Conservation (phyloP, 208 protist genomes). For the Histomonas meleagridis region DNA sequence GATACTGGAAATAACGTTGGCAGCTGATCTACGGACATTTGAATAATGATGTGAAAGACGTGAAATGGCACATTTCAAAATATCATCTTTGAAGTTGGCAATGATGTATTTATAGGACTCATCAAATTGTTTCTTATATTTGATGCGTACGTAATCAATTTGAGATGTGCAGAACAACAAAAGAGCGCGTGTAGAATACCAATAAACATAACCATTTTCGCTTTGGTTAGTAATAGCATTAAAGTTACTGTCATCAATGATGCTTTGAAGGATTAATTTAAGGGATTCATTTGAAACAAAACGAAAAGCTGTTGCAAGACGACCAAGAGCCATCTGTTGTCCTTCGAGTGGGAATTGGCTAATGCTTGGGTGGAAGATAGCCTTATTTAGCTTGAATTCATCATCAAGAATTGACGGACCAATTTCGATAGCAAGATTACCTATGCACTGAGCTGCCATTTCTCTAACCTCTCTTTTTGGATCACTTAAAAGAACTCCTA, state of each 20-base stretch:
- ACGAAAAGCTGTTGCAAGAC: background rate
- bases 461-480: background rate
- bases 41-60: background rate
- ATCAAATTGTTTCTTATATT: background rate
- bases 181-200: conserved; percentile 30
- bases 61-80: background rate
- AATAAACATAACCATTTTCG: background rate
- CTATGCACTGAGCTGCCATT: conserved; percentile 28
- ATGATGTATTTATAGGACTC: background rate
- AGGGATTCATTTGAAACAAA: background rate
- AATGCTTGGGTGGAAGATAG: background rate
- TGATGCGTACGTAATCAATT: background rate
- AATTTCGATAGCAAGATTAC: background rate
- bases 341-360: background rate
- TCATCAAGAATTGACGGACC: background rate
- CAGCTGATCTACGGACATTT: conserved; percentile 8
- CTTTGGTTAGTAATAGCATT: background rate
- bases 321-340: conserved; percentile 12
- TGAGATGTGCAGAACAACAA: background rate
- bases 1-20: background rate
- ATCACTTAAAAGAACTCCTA: background rate
- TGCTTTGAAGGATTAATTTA: background rate
- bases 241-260: background rate
- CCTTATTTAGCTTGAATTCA: background rate
- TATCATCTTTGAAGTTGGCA: background rate